These are phyloP conservation scores for Stephania cephalantha DNA, from an alignment of 164 flowering plant species.

Conservation along the genomic window DNA sequence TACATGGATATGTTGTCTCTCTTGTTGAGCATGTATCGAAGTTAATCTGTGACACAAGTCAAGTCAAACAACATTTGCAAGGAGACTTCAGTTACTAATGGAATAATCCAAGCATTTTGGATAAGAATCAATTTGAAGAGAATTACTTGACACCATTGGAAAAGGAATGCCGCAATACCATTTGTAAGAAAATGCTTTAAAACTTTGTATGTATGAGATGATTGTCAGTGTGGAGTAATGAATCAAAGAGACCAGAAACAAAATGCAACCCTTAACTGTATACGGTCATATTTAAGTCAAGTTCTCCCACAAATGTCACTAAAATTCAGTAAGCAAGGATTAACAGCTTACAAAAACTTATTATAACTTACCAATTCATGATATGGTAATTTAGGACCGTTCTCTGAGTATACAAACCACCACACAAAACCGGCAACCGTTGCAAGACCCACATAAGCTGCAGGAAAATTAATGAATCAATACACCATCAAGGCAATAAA, in stretches of 20 bases:
- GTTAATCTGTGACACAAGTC: conserved; percentile 52
- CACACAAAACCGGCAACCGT: conserved; percentile 93
- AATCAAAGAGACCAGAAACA: no score
- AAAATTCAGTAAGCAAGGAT: background rate
- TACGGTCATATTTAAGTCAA: background rate
- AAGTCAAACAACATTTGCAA: background rate
- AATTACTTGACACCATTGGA: background rate
- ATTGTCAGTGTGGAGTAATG: no score
- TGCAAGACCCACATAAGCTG: conserved; percentile 99
- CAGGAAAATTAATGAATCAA: conserved; percentile 14
- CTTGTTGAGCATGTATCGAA: conserved; percentile 84
- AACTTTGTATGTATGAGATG: no score
- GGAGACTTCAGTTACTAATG: background rate
- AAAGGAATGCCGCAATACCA: background rate
- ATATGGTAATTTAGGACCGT: conserved; percentile 81
- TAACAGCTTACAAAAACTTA: background rate
- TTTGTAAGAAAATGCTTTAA: no score
- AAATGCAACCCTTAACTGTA: no score
- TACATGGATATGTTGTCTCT: conserved; percentile 82
- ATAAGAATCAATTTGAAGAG: background rate
- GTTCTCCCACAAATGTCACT: background rate
- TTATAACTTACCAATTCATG: conserved; percentile 60
- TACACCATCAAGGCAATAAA: background rate
- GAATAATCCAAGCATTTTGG: background rate
- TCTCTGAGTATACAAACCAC: conserved; percentile 91